These are phyloP conservation scores for Wallacemonas sp. DNA, from an alignment of 208 protist genomes.

Conservation along the genomic window DNA sequence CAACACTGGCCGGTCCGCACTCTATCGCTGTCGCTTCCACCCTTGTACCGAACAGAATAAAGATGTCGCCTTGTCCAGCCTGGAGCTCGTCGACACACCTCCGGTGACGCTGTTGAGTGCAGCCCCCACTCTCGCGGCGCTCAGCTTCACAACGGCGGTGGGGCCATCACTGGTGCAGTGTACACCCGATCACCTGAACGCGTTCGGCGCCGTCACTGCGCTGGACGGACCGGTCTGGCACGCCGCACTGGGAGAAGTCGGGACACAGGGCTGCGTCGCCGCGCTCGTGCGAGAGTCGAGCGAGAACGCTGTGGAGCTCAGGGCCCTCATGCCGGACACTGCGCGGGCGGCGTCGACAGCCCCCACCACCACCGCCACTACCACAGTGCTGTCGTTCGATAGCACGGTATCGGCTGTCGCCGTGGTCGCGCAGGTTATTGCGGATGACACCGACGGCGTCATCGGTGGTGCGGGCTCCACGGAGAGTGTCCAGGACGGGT, in stretches of 20 bases:
- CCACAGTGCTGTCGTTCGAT: neutral
- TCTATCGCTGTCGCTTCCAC: neutral
- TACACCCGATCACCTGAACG: neutral
- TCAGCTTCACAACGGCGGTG: neutral
- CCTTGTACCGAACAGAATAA: too few species aligned
- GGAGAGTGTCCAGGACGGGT: too few species aligned
- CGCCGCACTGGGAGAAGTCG: neutral
- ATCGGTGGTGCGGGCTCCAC: too few species aligned
- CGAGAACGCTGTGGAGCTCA: neutral
- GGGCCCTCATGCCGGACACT: neutral
- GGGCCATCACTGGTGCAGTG: neutral
- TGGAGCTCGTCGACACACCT: neutral
- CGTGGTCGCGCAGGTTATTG: neutral
- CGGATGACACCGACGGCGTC: neutral
- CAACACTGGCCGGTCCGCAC: neutral
- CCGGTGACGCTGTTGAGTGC: neutral
- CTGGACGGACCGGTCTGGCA: neutral
- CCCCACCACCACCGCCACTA: neutral
- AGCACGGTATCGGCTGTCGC: neutral
- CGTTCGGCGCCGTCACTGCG: neutral
- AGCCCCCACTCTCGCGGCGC: neutral
- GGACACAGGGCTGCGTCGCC: neutral
- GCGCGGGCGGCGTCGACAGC: neutral
- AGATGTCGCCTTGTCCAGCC: too few species aligned
- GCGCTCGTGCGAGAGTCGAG: neutral